These are phyloP conservation scores for Tulasnella sp. DNA, from an alignment of 768 basidiomycete species.

Conservation along the genomic window DNA sequence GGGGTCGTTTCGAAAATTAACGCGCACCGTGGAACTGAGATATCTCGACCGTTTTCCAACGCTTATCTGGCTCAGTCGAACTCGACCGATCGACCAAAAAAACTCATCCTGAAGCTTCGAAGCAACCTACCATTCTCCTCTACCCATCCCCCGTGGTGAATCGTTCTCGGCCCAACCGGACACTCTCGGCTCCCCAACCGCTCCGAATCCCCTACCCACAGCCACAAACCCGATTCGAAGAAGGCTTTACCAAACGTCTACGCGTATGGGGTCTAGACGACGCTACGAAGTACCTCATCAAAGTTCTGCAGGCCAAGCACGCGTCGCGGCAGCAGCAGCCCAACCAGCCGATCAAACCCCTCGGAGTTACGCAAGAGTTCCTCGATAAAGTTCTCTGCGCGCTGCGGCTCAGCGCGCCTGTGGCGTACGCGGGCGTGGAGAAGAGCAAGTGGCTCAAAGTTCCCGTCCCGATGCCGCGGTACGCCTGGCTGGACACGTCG, in stretches of 20 bases:
- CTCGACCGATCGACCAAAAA: not conserved
- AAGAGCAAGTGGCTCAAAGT: not conserved
- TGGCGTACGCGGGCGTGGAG: not conserved
- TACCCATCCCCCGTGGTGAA: not conserved
- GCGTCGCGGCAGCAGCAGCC: not conserved
- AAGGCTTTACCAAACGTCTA: not conserved
- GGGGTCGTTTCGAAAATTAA: not conserved
- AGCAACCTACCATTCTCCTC: not conserved
- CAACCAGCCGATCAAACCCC: not conserved
- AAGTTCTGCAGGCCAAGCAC: not conserved
- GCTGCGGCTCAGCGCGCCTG: not conserved
- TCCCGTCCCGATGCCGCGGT: not conserved
- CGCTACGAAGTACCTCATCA: not conserved
- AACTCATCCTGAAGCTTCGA: not conserved
- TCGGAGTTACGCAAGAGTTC: conserved; percentile 10
- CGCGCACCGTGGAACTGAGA: not conserved
- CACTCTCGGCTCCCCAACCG: conserved; percentile 35
- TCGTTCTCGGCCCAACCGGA: not conserved
- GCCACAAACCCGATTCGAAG: not conserved
- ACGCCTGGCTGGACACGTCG: not conserved
- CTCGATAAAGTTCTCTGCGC: not conserved
- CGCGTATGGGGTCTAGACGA: not conserved
- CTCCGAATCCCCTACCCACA: not conserved
- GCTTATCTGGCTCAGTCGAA: not conserved
- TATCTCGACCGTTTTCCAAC: not conserved